These are phyloP conservation scores for Tuber melanosporum DNA, from an alignment of 495 filamentous ascomycete genomes.

Conservation along the genomic window DNA sequence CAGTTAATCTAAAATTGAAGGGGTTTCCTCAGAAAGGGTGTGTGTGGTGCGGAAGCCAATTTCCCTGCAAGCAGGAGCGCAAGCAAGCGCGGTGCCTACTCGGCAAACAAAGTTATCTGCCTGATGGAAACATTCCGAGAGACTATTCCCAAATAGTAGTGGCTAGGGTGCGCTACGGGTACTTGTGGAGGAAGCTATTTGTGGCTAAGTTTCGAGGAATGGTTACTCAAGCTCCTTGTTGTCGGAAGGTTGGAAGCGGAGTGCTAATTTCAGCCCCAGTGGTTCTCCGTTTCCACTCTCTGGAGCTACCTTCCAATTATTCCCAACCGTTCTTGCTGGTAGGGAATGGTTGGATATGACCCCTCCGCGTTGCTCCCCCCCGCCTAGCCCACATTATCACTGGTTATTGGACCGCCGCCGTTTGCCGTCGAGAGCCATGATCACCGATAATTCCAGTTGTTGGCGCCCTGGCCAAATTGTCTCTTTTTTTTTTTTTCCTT, in stretches of 20 bases:
- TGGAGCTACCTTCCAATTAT: background rate
- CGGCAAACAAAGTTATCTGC: constrained; percentile 12
- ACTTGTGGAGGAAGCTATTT: background rate
- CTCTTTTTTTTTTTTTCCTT: background rate
- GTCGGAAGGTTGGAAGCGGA: constrained; percentile 4
- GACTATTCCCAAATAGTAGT: constrained; percentile 22
- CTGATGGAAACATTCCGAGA: constrained; percentile 13
- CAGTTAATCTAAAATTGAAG: constrained; percentile 32
- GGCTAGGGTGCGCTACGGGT: constrained; percentile 8
- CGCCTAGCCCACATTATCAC: constrained; percentile 1
- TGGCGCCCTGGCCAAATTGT: constrained; percentile 9
- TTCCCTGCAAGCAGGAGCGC: constrained; percentile 15
- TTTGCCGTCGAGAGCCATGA: background rate
- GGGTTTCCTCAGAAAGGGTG: constrained; percentile 17
- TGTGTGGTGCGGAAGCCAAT: background rate
- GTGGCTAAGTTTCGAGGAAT: constrained; percentile 22
- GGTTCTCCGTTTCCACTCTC: background rate
- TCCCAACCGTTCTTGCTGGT: constrained; percentile 11
- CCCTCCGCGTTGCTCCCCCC: constrained; percentile 13
- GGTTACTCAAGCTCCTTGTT: constrained; percentile 3
- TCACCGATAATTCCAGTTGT: constrained; percentile 9
- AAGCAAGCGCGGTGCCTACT: constrained; percentile 6
- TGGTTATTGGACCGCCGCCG: background rate
- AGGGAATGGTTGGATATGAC: constrained; percentile 9
- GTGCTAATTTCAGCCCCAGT: constrained; percentile 18